Evolutionary conservation across 768 basidiomycete genomes (phyloP).

Genomic region (Tulasnella sp.): DNA sequence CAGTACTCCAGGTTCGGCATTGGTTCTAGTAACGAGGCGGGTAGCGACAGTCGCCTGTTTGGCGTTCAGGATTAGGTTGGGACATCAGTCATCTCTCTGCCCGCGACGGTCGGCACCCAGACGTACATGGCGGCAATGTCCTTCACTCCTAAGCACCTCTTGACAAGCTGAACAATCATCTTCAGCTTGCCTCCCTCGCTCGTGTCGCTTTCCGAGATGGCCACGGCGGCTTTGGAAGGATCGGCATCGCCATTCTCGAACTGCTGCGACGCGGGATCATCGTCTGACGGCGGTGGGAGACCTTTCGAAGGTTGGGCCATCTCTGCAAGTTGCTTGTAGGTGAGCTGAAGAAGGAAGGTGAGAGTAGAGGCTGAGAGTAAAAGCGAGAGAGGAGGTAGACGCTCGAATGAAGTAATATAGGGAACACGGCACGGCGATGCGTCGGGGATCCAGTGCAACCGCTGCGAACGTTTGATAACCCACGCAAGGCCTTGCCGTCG

Average conservation of each 20-base stretch:
- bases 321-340: conserved; percentile 1
- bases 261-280: conserved; percentile 18
- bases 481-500: conserved; percentile 14
- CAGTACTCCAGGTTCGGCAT: conserved; percentile 96
- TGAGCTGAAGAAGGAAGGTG: neutral
- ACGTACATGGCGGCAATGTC: conserved; percentile 92
- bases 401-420: conserved; percentile 21
- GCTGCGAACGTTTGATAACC: conserved; percentile 17
- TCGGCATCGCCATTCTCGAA: conserved; percentile 20
- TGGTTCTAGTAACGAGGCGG: conserved; percentile 90
- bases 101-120: conserved; percentile 18
- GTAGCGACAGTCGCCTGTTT: conserved; percentile 83
- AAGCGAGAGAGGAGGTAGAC: conserved; percentile 9
- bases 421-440: conserved; percentile 26
- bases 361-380: conserved; percentile 1
- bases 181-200: conserved; percentile 90
- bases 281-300: conserved; percentile 29
- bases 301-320: conserved; percentile 21
- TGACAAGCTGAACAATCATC: conserved; percentile 90
- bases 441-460: conserved; percentile 19
- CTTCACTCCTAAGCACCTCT: conserved; percentile 90
- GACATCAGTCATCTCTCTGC: conserved; percentile 23
- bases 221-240: conserved; percentile 20
- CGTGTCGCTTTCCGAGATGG: conserved; percentile 38
- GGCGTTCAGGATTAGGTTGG: conserved; percentile 9